Evolutionary conservation across 306 rosid species (phyloP).

Genomic region (Psophocarpus tetragonolobus): DNA sequence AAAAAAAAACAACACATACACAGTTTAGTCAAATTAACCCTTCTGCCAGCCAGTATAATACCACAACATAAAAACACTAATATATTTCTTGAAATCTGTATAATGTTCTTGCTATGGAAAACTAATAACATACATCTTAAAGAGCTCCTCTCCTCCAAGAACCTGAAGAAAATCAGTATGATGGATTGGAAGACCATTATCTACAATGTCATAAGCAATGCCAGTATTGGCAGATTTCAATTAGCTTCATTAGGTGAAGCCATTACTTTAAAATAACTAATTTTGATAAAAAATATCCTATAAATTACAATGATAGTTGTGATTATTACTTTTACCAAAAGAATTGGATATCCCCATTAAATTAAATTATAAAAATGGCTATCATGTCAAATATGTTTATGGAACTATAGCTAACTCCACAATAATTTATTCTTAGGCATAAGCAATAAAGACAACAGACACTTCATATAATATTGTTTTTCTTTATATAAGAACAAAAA

Average conservation of each 20-base stretch:
- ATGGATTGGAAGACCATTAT: background rate
- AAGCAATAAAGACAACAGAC: background rate
- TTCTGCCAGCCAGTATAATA: conserved; percentile 7
- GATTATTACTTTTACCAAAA: background rate
- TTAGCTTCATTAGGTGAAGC: conserved; percentile 13
- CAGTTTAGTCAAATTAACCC: conserved; percentile 20
- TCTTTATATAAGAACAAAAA: background rate
- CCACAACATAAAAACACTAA: conserved; percentile 17
- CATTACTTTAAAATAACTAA: conserved; percentile 9
- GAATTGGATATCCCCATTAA: background rate
- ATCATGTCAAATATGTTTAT: background rate
- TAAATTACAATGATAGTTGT: background rate
- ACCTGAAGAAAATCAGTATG: conserved; percentile 18
- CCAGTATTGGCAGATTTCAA: conserved; percentile 9
- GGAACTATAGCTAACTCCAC: background rate
- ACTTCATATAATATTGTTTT: background rate
- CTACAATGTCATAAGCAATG: background rate
- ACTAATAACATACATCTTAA: conserved; percentile 17
- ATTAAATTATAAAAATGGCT: conserved; percentile 8
- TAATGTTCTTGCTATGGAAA: background rate
- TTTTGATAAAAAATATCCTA: background rate
- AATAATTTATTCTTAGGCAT: background rate
- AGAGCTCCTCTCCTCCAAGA: conserved; percentile 14
- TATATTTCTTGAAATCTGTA: background rate
- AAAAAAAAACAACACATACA: conserved; percentile 2